A percentile compares a stretch with the other conserved stretches of the same genome.
These are phyloP conservation scores for Cladosporium sp. DNA, from an alignment of 2,329 filamentous ascomycete genomes.

Conservation along the genomic window DNA sequence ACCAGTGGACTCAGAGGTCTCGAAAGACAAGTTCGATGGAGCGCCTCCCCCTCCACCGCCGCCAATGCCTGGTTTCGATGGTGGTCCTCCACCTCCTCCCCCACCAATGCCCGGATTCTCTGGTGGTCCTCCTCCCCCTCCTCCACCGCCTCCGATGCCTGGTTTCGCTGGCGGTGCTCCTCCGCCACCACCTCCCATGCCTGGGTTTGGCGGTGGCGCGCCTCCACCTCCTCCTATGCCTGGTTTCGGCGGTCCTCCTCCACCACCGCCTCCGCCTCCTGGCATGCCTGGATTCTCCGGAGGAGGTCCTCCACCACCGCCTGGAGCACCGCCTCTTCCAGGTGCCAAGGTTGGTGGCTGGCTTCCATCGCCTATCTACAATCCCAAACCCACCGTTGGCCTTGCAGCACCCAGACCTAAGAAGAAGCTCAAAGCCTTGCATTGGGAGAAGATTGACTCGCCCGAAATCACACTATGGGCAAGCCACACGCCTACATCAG, in stretches of 20 bases:
- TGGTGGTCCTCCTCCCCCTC: constrained; percentile 35
- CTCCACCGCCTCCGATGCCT: constrained; percentile 42
- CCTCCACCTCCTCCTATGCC: constrained; percentile 34
- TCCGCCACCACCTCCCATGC: constrained; percentile 41
- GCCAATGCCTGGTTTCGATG: constrained; percentile 24
- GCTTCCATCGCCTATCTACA: constrained; percentile 60
- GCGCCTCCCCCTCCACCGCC: constrained; percentile 38
- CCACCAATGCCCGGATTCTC: constrained; percentile 43
- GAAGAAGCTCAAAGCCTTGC: constrained; percentile 98
- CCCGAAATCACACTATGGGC: constrained; percentile 93
- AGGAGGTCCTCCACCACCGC: constrained; percentile 58
- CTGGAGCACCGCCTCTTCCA: constrained; percentile 61
- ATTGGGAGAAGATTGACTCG: constrained; percentile 98
- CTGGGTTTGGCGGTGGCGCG: constrained; percentile 41
- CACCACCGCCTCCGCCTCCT: constrained; percentile 45
- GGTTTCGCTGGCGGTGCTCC: constrained; percentile 42
- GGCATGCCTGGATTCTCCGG: constrained; percentile 37
- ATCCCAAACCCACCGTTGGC: constrained; percentile 57
- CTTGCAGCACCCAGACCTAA: constrained; percentile 83
- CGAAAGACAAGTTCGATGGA: constrained; percentile 36
- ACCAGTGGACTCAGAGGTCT: constrained; percentile 55
- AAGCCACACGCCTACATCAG: constrained; percentile 74
- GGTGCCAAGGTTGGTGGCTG: constrained; percentile 64
- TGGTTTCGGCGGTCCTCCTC: constrained; percentile 37
- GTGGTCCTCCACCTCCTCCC: constrained; percentile 33